phyloP scores from a whole-genome alignment of 2,329 filamentous ascomycete species.

The Triangularia setosa region DNA sequence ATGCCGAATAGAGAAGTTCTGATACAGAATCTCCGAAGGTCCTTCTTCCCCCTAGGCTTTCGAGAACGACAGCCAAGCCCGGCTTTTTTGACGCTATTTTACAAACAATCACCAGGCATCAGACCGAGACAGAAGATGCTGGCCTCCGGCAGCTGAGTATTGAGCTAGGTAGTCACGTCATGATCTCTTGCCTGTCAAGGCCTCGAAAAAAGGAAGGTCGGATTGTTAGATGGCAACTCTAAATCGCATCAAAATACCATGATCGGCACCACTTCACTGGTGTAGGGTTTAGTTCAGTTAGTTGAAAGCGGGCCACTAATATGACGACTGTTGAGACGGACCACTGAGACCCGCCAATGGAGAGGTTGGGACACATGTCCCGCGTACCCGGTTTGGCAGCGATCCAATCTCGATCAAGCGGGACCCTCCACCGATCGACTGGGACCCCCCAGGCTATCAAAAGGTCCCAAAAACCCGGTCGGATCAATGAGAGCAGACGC shows the following conservation, averaged over 20 bases:
- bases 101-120: not conserved
- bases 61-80: not conserved
- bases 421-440: slow-evolving; percentile 17
- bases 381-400: slow-evolving; percentile 20
- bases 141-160: not conserved
- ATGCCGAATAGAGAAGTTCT: not conserved
- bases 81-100: not conserved
- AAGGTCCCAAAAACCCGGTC: slow-evolving; percentile 17
- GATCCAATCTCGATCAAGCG: slow-evolving; percentile 27
- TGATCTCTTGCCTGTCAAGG: not conserved
- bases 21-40: not conserved
- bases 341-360: not conserved
- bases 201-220: not conserved
- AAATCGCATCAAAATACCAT: not conserved
- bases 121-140: not conserved
- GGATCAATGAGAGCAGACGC: slow-evolving; percentile 17
- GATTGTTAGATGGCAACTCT: not conserved
- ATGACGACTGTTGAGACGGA: not conserved
- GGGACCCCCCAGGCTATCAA: not conserved
- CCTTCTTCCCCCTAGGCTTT: not conserved
- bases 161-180: not conserved
- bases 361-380: slow-evolving; percentile 16
- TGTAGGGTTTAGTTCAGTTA: not conserved
- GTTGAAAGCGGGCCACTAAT: not conserved
- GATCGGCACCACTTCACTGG: not conserved